A percentile compares a stretch with the other conserved stretches of the same genome.
Conservation (phyloP, 2,329 filamentous ascomycete species). For the Pyrenophora graminea region DNA sequence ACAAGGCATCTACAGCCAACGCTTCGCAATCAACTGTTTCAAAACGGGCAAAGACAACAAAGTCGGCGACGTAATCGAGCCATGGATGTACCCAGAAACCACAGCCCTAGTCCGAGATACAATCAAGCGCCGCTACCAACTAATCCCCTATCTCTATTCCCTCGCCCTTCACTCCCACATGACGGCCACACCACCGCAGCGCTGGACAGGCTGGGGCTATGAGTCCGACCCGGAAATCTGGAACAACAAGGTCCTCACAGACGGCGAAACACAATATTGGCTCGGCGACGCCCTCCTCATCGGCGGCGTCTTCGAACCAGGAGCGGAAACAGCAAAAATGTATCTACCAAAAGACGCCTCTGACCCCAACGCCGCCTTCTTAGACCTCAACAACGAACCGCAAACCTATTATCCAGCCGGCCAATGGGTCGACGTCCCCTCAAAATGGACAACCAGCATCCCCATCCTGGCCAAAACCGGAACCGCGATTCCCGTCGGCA, state of each 20-base stretch:
- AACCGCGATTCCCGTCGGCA: conserved; percentile 59
- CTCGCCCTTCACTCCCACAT: conserved; percentile 65
- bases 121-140: conserved; percentile 71
- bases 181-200: conserved; percentile 65
- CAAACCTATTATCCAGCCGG: conserved; percentile 62
- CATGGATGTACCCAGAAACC: conserved; percentile 75
- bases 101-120: conserved; percentile 65
- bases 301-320: conserved; percentile 69
- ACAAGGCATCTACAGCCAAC: conserved; percentile 68
- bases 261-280: conserved; percentile 74
- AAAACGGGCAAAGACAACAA: conserved; percentile 71
- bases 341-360: conserved; percentile 61
- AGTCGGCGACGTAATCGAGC: conserved; percentile 74
- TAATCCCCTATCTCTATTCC: conserved; percentile 74
- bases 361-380: conserved; percentile 58
- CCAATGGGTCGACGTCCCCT: conserved; percentile 57
- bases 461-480: conserved; percentile 61
- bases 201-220: conserved; percentile 76
- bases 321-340: conserved; percentile 57
- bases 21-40: conserved; percentile 79
- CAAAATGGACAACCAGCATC: conserved; percentile 59
- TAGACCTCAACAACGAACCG: conserved; percentile 67
- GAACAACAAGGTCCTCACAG: conserved; percentile 59
- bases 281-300: conserved; percentile 69
- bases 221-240: conserved; percentile 70